Base-by-base conservation (phyloP, 2,329 filamentous ascomycete species). In the Rhynchosporium secalis region DNA sequence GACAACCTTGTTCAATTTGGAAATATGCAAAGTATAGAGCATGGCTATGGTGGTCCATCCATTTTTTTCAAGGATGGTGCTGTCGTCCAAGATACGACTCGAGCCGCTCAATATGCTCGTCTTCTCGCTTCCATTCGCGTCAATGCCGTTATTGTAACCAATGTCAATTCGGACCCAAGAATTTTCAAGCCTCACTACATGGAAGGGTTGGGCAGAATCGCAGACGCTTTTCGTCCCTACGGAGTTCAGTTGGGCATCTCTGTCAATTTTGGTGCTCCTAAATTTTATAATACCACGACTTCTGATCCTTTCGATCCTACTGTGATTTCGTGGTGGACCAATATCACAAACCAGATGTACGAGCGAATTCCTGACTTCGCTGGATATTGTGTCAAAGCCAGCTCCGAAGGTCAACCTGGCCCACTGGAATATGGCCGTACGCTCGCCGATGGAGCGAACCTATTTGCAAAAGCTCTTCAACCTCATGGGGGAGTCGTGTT, bases 321-420 rank as follows among this genome's bases (percentile, higher is more conserved):
- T 0, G 88, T 90, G 4, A 79, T 88, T 60, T 66, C 76, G 1
- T 91, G 83, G 81, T 91, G 88, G 88, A 72, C 77, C 0, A 78
- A 82, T 49, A 79, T 84, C 52, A 88, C 87, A 0, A 75, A 83
- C 49, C 75, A 81, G 33, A 75, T 91, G 6, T 90, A 90, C 69
- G 64, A 76, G 4, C 75, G 78, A 2, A 80, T 91, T 2, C 88
- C 88, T 0, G 88, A 91, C 68, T 78, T 91, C 73, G 84, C 83
- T 1, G 88, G 88, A 0, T 90, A 87, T 67, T 78, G 90, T 3
- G 81, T 90, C 65, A 91, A 91, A 72, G 88, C 87, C 8, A 87
- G 88, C 71, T 89, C 86, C 0, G 88, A 91, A 74, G 88, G 87
- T 1, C 86, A 91, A 70, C 87, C 88, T 0, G 88, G 88, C 0